A percentile compares a stretch with the other conserved stretches of the same genome.
These are phyloP conservation scores for Chenopodium suecicum DNA, from an alignment of 148 eudicot genomes.

Conservation along the genomic window DNA sequence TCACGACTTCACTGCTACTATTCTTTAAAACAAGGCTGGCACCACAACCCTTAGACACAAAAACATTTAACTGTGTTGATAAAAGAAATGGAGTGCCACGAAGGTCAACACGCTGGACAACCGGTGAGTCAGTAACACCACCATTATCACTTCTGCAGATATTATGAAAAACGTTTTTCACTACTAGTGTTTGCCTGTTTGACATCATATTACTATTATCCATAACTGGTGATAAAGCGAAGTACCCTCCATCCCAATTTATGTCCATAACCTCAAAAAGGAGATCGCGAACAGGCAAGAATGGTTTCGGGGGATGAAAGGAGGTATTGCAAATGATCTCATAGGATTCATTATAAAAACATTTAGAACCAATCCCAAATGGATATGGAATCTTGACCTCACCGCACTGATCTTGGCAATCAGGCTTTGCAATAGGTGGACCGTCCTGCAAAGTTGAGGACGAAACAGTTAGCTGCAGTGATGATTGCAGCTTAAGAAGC, in stretches of 20 bases:
- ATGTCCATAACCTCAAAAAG: neutral
- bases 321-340: neutral
- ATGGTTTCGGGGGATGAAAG: neutral
- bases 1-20: neutral
- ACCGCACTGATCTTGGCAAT: neutral
- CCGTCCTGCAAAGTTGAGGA: neutral
- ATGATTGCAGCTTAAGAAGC: neutral
- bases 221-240: too few relatives aligned
- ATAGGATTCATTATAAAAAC: neutral
- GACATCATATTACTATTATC: too few relatives aligned
- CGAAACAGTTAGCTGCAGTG: neutral
- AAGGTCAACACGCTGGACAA: neutral
- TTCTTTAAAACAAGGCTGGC: constrained; percentile 19
- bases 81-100: constrained; percentile 14
- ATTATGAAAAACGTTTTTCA: neutral
- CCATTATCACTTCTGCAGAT: neutral
- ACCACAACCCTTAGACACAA: constrained; percentile 18
- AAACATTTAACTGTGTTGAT: constrained; percentile 15
- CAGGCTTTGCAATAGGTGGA: neutral
- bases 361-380: neutral
- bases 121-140: neutral
- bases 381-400: neutral
- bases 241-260: too few relatives aligned
- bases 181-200: neutral
- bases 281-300: neutral